phyloP scores from a whole-genome alignment of 2,329 filamentous ascomycete species.

The Cryphonectria naterciae region DNA sequence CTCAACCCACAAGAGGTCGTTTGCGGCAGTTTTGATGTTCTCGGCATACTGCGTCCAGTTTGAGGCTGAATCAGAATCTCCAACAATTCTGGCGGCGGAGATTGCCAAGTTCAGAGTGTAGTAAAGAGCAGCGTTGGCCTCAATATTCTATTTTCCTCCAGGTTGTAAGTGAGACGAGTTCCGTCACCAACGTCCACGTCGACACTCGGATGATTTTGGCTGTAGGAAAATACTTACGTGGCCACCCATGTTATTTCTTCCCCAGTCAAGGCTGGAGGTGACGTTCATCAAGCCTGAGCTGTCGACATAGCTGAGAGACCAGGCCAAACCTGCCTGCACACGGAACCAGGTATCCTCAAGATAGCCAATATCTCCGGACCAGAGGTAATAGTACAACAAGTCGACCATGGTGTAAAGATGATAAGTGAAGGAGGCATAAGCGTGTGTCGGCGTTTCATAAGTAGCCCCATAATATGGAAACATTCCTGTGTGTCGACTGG shows the following conservation, averaged over 20 bases:
- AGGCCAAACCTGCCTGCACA: conserved; percentile 51
- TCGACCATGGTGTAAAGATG: conserved; percentile 62
- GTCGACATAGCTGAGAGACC: conserved; percentile 40
- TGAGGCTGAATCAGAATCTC: conserved; percentile 40
- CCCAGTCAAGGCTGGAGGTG: conserved; percentile 54
- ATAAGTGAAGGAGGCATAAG: conserved; percentile 53
- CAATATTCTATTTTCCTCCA: conserved; percentile 42
- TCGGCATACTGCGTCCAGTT: conserved; percentile 29
- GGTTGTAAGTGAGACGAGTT: background rate
- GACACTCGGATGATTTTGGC: background rate
- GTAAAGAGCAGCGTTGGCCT: conserved; percentile 56
- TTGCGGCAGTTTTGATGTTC: conserved; percentile 45
- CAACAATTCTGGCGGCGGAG: conserved; percentile 48
- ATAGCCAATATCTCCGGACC: conserved; percentile 54
- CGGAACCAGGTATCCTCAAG: conserved; percentile 50
- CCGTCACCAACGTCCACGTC: background rate
- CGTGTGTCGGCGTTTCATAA: conserved; percentile 29
- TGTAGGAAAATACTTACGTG: conserved; percentile 35
- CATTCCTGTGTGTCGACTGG: conserved; percentile 15
- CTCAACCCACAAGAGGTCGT: conserved; percentile 50
- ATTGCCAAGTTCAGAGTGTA: conserved; percentile 54
- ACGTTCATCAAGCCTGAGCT: conserved; percentile 50
- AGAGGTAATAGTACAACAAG: conserved; percentile 61
- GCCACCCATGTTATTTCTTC: conserved; percentile 52
- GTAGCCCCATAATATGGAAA: conserved; percentile 55